Evolutionary conservation across 331 rosid species (phyloP).

Genomic region (Acacia concinna): DNA sequence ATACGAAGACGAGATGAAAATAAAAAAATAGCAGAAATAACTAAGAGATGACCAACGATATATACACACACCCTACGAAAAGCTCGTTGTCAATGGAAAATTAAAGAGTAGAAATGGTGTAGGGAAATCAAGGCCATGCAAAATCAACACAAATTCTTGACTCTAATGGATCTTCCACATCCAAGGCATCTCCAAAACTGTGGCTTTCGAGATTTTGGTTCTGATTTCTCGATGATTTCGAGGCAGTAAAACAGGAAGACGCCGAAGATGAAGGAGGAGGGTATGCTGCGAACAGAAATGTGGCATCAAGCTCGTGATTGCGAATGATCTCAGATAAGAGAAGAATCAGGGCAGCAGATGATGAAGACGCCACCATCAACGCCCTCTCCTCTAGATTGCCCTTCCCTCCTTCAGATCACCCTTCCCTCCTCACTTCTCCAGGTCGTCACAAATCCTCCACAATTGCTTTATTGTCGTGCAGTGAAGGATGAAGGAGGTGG

Average conservation of each 20-base stretch:
- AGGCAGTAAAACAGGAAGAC: constrained; percentile 11
- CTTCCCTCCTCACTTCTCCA: no score
- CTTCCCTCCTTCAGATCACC: no score
- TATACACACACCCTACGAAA: neutral
- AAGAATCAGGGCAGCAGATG: constrained; percentile 70
- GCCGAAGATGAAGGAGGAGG: constrained; percentile 9
- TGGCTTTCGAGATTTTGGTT: neutral
- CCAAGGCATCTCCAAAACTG: neutral
- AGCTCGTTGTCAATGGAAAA: neutral
- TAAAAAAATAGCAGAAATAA: neutral
- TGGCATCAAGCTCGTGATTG: constrained; percentile 32
- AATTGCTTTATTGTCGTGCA: no score
- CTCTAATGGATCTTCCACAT: constrained; percentile 39
- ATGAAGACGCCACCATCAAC: no score
- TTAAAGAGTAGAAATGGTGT: neutral
- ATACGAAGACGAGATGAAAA: no score
- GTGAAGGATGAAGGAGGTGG: no score
- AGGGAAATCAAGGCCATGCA: constrained; percentile 51
- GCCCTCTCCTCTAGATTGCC: no score
- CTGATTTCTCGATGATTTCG: neutral
- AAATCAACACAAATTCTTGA: constrained; percentile 51
- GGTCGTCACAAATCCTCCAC: no score
- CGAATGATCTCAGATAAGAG: constrained; percentile 48
- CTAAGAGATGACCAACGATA: neutral
- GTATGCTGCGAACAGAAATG: constrained; percentile 40